Conservation (phyloP, 2,329 filamentous ascomycete species). For the Fusarium praegraminearum region DNA sequence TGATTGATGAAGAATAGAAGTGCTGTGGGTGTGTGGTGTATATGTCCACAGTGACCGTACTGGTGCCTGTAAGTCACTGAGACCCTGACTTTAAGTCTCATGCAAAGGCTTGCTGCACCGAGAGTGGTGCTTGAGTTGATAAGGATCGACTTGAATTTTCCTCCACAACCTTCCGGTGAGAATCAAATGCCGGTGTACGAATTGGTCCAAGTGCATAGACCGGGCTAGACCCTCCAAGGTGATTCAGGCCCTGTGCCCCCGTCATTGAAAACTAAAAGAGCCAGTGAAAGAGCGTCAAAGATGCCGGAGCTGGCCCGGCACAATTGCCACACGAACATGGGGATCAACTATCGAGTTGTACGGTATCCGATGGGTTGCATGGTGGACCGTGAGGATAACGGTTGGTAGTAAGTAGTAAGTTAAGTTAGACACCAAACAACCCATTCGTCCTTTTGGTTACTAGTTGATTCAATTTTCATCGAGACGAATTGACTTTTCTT, state of each 20-base stretch:
- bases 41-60: not conserved
- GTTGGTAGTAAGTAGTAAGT: not conserved
- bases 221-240: conserved; percentile 40
- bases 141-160: not conserved
- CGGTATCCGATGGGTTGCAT: conserved; percentile 15
- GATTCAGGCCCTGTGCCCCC: conserved; percentile 34
- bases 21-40: not conserved
- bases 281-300: conserved; percentile 28
- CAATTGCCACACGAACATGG: conserved; percentile 33
- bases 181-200: not conserved
- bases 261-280: conserved; percentile 7
- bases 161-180: not conserved
- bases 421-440: not conserved
- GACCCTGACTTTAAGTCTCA: not conserved
- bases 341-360: not conserved
- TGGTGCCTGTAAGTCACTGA: not conserved
- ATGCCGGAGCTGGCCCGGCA: conserved; percentile 28
- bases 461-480: conserved; percentile 8
- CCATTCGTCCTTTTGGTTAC: conserved; percentile 1
- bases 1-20: conserved; percentile 9
- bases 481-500: conserved; percentile 42
- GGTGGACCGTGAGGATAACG: not conserved
- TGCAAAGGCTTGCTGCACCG: not conserved
- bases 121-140: not conserved
- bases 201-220: conserved; percentile 31